Conservation (phyloP, 768 basidiomycete genomes). For the Antrodiella citrinella region DNA sequence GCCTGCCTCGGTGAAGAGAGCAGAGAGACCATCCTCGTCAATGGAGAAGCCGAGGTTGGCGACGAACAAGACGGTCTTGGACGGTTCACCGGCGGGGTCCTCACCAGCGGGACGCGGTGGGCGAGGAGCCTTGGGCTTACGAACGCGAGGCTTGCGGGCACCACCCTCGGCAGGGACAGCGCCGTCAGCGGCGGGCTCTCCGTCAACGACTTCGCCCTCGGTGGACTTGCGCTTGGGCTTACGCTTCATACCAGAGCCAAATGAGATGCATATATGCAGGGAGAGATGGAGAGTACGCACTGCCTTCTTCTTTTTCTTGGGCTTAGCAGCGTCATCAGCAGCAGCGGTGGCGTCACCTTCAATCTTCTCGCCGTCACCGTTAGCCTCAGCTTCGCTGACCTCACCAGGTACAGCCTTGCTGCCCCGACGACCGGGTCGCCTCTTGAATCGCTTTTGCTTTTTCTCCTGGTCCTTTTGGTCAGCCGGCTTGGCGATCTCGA, state of each 20-base stretch:
- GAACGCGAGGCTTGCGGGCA: slow-evolving; percentile 40
- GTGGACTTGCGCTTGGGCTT: slow-evolving; percentile 32
- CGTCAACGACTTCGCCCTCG: slow-evolving; percentile 24
- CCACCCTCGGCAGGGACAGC: slow-evolving; percentile 30
- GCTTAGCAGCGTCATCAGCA: slow-evolving; percentile 52
- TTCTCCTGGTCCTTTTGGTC: slow-evolving; percentile 81
- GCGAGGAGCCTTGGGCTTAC: slow-evolving; percentile 52
- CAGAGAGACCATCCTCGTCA: slow-evolving; percentile 72
- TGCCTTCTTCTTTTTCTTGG: slow-evolving; percentile 75
- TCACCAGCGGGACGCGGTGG: slow-evolving; percentile 66
- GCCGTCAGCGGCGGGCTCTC: slow-evolving; percentile 13
- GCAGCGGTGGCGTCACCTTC: slow-evolving; percentile 45
- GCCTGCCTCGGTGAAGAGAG: slow-evolving; percentile 81
- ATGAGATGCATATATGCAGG: slow-evolving; percentile 12
- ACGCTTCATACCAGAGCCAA: too few relatives aligned
- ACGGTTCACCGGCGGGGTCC: slow-evolving; percentile 81
- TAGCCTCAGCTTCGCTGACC: slow-evolving; percentile 84
- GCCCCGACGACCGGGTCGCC: slow-evolving; percentile 80
- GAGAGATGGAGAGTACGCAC: slow-evolving; percentile 34
- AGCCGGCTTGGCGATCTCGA: slow-evolving; percentile 89
- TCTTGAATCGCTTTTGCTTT: slow-evolving; percentile 72
- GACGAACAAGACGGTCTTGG: slow-evolving; percentile 87
- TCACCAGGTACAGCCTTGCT: slow-evolving; percentile 82
- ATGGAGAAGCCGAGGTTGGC: slow-evolving; percentile 96
- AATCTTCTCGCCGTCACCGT: slow-evolving; percentile 56